Evolutionary conservation across 495 filamentous ascomycete genomes (phyloP), one percentile per base, ranked within the genome.

Genomic region (Penicillium antarcticum): DNA sequence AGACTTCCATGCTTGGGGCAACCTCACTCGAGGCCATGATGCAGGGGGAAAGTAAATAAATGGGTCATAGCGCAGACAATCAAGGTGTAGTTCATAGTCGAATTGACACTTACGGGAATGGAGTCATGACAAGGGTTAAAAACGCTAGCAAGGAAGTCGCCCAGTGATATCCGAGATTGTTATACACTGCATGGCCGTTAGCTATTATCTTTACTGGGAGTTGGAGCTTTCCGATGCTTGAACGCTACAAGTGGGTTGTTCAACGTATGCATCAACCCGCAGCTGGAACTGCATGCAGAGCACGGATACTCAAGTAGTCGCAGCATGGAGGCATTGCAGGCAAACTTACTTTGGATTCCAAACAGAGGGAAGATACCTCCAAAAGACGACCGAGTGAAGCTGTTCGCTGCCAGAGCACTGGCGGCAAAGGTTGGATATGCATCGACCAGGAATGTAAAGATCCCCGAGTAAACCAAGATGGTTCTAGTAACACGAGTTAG

Each of bases 391-490:
- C 94, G 79, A 40, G 86, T 80, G 68, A 96, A 90, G 43, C 82
- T 86, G 67, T 98, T 98, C 26, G 91, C 90, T 24, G 92, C 91
- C 55, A 97, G 72, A 6, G 91, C 90, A 39, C 81, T 87, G 21
- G 94, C 94, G 23, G 92, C 91, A 73, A 92, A 97, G 14, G 85
- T 70, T 4, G 92, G 92, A 66, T 95, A 92, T n/a, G 87, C 87
- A 67, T 95, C 92, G 23, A 97, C 92, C 44, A 97, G 74, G 70
- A 96, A 97, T 19, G 92, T 96, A 68, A 97, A 97, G 57, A 96
- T 80, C 12, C 91, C 92, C 12, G 83, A 83, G 67, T 88, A 97
- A 17, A 87, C 87, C 8, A 91, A 70, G 41, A 91, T 75, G 31
- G 82, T 89, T n/a, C 88, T 89, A 65, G 51, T 51, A 46, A 40